These are phyloP conservation scores for Penicillium turbatum DNA, from an alignment of 495 filamentous ascomycete species.

Conservation along the genomic window DNA sequence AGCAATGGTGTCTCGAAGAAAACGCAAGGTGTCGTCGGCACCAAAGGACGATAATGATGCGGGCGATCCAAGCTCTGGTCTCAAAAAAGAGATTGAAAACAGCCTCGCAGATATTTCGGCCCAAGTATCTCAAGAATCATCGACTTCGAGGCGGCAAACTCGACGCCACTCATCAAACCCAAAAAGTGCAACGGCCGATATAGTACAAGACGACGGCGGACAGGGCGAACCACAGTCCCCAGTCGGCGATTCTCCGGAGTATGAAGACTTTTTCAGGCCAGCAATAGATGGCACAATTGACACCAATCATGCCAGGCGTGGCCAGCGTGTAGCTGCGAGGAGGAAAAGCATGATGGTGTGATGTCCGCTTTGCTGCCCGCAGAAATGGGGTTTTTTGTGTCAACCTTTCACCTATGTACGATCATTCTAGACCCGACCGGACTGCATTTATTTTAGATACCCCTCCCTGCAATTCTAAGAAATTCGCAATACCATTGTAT, in stretches of 20 bases:
- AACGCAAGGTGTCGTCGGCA: constrained; percentile 30
- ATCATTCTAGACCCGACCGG: constrained; percentile 7
- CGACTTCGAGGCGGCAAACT: constrained; percentile 21
- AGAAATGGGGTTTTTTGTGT: neutral
- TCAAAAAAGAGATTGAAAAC: constrained; percentile 3
- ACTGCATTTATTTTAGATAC: constrained; percentile 25
- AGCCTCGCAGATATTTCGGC: constrained; percentile 5
- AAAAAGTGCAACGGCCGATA: constrained; percentile 10
- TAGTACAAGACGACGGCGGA: constrained; percentile 6
- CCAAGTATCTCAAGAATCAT: constrained; percentile 9
- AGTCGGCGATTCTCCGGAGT: constrained; percentile 31
- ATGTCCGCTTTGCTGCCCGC: constrained; percentile 2
- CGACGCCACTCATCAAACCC: constrained; percentile 42
- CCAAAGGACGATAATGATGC: constrained; percentile 7
- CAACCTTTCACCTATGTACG: constrained; percentile 10
- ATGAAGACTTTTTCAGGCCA: constrained; percentile 8
- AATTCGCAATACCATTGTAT: neutral
- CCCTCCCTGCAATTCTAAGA: constrained; percentile 6
- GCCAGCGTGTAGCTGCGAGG: constrained; percentile 37
- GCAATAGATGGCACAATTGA: constrained; percentile 10
- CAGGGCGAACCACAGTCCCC: constrained; percentile 2
- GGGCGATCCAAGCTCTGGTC: neutral
- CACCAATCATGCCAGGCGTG: constrained; percentile 18
- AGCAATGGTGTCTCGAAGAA: constrained; percentile 27
- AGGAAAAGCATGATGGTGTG: constrained; percentile 53